Evolutionary conservation across 495 filamentous ascomycete genomes (phyloP).

Genomic region (Aspergillus ostianus): DNA sequence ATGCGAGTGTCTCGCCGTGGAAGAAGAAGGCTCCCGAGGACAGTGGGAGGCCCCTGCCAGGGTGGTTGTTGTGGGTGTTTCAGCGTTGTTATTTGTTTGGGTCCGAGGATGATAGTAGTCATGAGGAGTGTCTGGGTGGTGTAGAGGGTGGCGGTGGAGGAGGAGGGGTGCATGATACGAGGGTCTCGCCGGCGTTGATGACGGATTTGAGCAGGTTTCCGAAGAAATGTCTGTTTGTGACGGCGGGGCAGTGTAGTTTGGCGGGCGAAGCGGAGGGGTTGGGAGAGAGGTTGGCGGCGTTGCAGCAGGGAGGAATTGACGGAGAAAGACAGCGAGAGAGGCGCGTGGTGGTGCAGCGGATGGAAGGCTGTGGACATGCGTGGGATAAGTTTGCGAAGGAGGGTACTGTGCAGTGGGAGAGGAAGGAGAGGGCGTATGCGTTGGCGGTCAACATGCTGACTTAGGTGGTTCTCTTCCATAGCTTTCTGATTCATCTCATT

Average conservation of each 20-base stretch:
- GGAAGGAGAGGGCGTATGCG: slow-evolving; percentile 16
- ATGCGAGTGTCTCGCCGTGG: slow-evolving; percentile 10
- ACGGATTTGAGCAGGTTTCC: slow-evolving; percentile 20
- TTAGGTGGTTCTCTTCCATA: background rate
- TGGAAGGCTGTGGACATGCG: slow-evolving; percentile 30
- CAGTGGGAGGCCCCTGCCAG: background rate
- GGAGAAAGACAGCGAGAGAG: slow-evolving; percentile 15
- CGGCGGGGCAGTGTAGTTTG: slow-evolving; percentile 26
- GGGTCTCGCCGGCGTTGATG: slow-evolving; percentile 27
- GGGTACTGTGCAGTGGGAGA: slow-evolving; percentile 13
- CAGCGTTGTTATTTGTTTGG: background rate
- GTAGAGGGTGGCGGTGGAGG: no score
- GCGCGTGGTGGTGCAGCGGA: slow-evolving; percentile 22
- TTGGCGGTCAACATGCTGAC: slow-evolving; percentile 18
- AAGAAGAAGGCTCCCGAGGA: background rate
- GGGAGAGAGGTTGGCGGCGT: slow-evolving; percentile 18
- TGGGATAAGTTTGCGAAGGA: slow-evolving; percentile 22
- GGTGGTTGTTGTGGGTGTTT: slow-evolving; percentile 4
- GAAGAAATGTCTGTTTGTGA: slow-evolving; percentile 24
- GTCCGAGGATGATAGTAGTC: no score
- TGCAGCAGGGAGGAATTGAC: background rate
- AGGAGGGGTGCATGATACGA: slow-evolving; percentile 13
- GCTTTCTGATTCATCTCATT: background rate
- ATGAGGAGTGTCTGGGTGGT: no score
- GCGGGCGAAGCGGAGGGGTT: slow-evolving; percentile 29